These are phyloP conservation scores for Diaporthe citrichinensis DNA, from an alignment of 2,329 filamentous ascomycete genomes.

Conservation along the genomic window DNA sequence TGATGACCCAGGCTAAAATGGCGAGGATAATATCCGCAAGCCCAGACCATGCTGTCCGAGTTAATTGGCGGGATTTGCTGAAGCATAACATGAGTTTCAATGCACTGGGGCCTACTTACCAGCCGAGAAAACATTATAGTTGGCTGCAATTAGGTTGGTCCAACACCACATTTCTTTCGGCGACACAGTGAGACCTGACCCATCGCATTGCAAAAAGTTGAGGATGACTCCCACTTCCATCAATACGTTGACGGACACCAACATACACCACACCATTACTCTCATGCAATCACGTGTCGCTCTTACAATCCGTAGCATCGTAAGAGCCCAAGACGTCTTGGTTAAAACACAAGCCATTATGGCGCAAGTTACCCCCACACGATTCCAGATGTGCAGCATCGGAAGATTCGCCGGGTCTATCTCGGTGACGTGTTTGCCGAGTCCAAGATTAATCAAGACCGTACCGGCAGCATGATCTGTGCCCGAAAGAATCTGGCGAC, in stretches of 20 bases:
- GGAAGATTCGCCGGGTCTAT: background rate
- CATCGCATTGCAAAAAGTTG: background rate
- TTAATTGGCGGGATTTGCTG: background rate
- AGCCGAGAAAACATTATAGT: conserved; percentile 6
- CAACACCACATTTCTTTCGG: background rate
- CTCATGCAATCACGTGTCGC: background rate
- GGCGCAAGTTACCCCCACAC: background rate
- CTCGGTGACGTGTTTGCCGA: background rate
- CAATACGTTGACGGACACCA: conserved; percentile 5
- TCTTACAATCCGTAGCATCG: background rate
- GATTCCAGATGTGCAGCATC: background rate
- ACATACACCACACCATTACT: background rate
- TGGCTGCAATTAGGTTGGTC: background rate
- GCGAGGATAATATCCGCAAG: background rate
- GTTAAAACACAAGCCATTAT: background rate
- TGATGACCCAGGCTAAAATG: conserved; percentile 3
- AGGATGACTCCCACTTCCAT: conserved; percentile 5
- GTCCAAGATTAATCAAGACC: background rate
- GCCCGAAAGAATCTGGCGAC: background rate
- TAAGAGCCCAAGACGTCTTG: conserved; percentile 10
- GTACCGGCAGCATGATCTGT: background rate
- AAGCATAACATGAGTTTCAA: fast-evolving
- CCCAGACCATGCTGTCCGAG: conserved; percentile 3
- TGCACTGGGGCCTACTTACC: background rate
- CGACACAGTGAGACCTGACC: background rate